These are phyloP conservation scores for Ogataea populi-albae DNA, from an alignment of 805 yeast genomes.

Conservation along the genomic window DNA sequence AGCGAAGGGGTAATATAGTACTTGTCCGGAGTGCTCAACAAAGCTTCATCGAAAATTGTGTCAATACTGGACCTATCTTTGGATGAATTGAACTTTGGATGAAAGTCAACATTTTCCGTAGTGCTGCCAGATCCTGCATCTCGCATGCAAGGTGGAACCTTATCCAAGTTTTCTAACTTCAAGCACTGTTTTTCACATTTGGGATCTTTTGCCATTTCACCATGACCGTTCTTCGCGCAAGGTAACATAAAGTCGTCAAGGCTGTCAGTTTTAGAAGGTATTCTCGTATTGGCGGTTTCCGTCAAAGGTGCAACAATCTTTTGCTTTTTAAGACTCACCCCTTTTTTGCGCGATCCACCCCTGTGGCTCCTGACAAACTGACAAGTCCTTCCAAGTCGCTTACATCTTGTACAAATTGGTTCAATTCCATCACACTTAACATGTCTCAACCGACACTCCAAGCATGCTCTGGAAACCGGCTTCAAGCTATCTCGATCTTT, in stretches of 20 bases:
- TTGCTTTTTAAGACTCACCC: constrained; percentile 34
- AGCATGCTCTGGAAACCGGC: constrained; percentile 48
- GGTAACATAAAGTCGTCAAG: constrained; percentile 26
- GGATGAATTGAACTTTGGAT: constrained; percentile 33
- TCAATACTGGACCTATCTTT: constrained; percentile 25
- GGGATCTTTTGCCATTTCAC: constrained; percentile 17
- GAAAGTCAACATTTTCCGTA: constrained; percentile 22
- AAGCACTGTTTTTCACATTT: constrained; percentile 29
- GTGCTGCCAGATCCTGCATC: not conserved
- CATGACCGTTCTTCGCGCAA: constrained; percentile 28
- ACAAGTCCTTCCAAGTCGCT: constrained; percentile 35
- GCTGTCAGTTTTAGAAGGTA: too few relatives aligned
- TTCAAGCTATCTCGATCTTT: constrained; percentile 20
- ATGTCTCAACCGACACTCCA: constrained; percentile 51
- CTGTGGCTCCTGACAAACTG: constrained; percentile 50
- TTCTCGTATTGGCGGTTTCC: not conserved
- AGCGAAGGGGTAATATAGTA: constrained; percentile 32
- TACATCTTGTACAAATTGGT: constrained; percentile 46
- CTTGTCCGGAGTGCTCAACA: constrained; percentile 17
- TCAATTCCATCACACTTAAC: constrained; percentile 48
- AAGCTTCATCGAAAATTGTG: constrained; percentile 23
- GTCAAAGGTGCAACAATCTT: constrained; percentile 1
- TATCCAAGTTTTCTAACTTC: constrained; percentile 24
- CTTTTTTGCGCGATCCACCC: constrained; percentile 53
- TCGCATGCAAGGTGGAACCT: constrained; percentile 30